Evolutionary conservation across 768 basidiomycete genomes (phyloP).

Genomic region (Auricularia heimuer): DNA sequence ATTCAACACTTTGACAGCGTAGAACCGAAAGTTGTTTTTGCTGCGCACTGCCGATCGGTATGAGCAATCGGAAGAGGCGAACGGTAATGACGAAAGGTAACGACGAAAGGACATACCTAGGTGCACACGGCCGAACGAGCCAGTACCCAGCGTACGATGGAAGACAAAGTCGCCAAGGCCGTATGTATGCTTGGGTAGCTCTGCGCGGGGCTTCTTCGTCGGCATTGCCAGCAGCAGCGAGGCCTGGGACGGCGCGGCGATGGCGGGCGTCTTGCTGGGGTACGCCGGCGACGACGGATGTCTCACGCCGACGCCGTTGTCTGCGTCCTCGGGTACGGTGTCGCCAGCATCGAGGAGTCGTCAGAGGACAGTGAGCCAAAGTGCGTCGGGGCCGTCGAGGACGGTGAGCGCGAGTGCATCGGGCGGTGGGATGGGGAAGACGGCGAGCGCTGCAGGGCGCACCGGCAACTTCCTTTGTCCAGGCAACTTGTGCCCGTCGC

Average conservation of each 20-base stretch:
- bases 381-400: neutral
- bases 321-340: neutral
- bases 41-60: conserved; percentile 54
- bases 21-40: conserved; percentile 90
- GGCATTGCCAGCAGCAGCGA: neutral
- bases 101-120: conserved; percentile 38
- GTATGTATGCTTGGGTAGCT: conserved; percentile 29
- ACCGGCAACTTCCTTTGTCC: neutral
- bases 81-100: too few relatives aligned
- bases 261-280: neutral
- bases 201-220: neutral
- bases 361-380: neutral
- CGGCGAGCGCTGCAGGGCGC: neutral
- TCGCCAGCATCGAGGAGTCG: neutral
- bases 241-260: too few relatives aligned
- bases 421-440: neutral
- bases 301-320: neutral
- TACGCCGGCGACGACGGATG: neutral
- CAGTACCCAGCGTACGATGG: conserved; percentile 80
- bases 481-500: neutral
- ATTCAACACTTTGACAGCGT: conserved; percentile 89
- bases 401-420: conserved; percentile 1
- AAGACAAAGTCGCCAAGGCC: conserved; percentile 69
- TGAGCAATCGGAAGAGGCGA: neutral
- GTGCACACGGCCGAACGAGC: conserved; percentile 96